Percentiles rank a stretch among this genome's conserved stretches.
Conservation (phyloP, 1,284 basidiomycete species). For the Pulchroboletus neoregius region DNA sequence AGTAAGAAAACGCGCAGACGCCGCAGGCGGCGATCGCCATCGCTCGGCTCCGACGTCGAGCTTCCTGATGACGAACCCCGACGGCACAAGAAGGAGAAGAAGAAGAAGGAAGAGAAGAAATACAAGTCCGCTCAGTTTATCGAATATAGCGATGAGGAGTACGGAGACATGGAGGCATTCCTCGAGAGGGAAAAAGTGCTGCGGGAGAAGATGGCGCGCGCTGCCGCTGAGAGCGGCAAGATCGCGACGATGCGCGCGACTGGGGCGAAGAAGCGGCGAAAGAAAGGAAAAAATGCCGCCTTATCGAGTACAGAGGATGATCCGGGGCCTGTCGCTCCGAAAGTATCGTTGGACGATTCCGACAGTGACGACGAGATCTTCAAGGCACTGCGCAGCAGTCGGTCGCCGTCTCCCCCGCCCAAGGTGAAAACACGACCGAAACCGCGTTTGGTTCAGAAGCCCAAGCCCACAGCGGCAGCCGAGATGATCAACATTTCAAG, state of each 20-base stretch:
- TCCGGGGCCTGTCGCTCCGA: neutral
- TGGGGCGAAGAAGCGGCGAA: constrained; percentile 68
- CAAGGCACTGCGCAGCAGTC: constrained; percentile 22
- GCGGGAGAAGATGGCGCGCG: constrained; percentile 45
- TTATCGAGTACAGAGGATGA: constrained; percentile 11
- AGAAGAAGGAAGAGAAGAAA: constrained; percentile 65
- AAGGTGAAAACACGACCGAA: constrained; percentile 25
- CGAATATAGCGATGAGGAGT: constrained; percentile 82
- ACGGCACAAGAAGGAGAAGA: constrained; percentile 48
- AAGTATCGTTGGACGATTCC: constrained; percentile 14
- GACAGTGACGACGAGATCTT: constrained; percentile 27
- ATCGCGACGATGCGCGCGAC: constrained; percentile 56
- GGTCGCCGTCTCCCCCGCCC: constrained; percentile 22
- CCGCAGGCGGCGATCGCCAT: constrained; percentile 45
- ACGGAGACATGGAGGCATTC: constrained; percentile 73
- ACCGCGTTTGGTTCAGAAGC: constrained; percentile 28
- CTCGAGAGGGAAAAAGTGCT: constrained; percentile 67
- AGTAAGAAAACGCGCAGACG: constrained; percentile 55
- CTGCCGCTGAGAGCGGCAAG: constrained; percentile 44
- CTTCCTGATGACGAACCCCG: constrained; percentile 42
- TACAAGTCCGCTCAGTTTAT: constrained; percentile 91
- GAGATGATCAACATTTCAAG: constrained; percentile 25
- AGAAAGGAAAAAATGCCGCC: constrained; percentile 25
- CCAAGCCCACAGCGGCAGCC: neutral
- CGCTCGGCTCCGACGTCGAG: constrained; percentile 43